Percentiles rank a stretch among this genome's conserved stretches.
These are phyloP conservation scores for Paraphoma sp. DNA, from an alignment of 2,329 filamentous ascomycete species.

Conservation along the genomic window DNA sequence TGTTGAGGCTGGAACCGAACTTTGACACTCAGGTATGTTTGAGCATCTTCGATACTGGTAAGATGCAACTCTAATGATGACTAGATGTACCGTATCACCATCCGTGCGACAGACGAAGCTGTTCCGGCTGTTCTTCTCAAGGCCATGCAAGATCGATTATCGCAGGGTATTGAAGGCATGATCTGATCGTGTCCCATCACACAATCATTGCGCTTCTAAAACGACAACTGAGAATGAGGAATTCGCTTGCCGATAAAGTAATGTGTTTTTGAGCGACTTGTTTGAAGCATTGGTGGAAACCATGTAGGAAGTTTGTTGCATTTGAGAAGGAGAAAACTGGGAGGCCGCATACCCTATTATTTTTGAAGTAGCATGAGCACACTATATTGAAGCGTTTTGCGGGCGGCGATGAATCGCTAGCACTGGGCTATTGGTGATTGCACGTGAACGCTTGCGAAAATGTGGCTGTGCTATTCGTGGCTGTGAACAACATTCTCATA, in stretches of 20 bases:
- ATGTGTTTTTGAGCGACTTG: constrained; percentile 12
- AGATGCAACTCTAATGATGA: constrained; percentile 19
- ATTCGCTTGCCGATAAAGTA: constrained; percentile 14
- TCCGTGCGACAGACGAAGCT: constrained; percentile 89
- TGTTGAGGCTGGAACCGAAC: constrained; percentile 94
- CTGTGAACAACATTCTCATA: no score
- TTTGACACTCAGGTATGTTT: constrained; percentile 81
- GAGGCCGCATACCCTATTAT: constrained; percentile 8
- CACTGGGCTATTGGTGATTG: no score
- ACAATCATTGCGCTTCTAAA: no score
- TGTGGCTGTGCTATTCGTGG: no score
- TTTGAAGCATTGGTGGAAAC: neutral
- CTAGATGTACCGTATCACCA: constrained; percentile 94
- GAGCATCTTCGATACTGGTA: neutral
- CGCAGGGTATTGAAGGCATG: constrained; percentile 57
- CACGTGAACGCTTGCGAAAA: no score
- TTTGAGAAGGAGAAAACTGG: constrained; percentile 4
- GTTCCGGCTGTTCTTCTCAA: constrained; percentile 83
- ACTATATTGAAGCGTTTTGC: neutral
- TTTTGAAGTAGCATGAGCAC: constrained; percentile 7
- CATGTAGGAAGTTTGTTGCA: neutral
- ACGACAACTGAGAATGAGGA: neutral
- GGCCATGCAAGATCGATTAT: constrained; percentile 84
- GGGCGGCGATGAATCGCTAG: neutral
- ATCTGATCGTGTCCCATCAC: constrained; percentile 10